Evolutionary conservation across 768 basidiomycete species (phyloP).

Genomic region (Amyloporia xantha): DNA sequence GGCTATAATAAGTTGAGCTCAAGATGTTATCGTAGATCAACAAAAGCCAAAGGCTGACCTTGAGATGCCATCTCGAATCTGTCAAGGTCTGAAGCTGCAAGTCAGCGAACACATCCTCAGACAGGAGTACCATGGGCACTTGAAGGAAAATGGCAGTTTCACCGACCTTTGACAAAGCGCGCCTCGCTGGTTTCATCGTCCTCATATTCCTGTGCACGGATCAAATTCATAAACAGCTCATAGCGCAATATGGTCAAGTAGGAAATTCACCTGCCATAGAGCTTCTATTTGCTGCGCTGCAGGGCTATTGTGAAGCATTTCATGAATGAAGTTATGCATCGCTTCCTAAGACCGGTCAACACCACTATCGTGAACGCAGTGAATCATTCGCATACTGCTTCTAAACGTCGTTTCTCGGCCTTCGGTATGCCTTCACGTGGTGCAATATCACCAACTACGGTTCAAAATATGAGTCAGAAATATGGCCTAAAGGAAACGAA

Average conservation of each 20-base stretch:
- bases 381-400: conserved; percentile 62
- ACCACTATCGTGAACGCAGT: too few species aligned
- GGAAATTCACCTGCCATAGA: conserved; percentile 71
- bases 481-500: too few species aligned
- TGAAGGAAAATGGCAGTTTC: background rate
- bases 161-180: conserved; percentile 74
- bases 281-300: conserved; percentile 61
- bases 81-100: conserved; percentile 56
- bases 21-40: background rate
- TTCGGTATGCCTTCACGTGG: conserved; percentile 84
- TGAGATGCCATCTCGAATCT: conserved; percentile 85
- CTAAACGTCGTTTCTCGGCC: conserved; percentile 69
- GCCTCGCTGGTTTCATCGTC: conserved; percentile 66
- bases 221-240: background rate
- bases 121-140: background rate
- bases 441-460: conserved; percentile 84
- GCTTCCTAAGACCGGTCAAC: too few species aligned
- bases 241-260: too few species aligned
- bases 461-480: background rate
- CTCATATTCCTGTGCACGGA: conserved; percentile 71
- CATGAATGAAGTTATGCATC: conserved; percentile 83
- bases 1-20: conserved; percentile 42
- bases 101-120: background rate
- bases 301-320: conserved; percentile 77
- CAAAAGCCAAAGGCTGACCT: conserved; percentile 34